A percentile compares a stretch with the other conserved stretches of the same genome.
Conservation (phyloP, 1,139 yeast species). For the Meyerozyma carpophila region DNA sequence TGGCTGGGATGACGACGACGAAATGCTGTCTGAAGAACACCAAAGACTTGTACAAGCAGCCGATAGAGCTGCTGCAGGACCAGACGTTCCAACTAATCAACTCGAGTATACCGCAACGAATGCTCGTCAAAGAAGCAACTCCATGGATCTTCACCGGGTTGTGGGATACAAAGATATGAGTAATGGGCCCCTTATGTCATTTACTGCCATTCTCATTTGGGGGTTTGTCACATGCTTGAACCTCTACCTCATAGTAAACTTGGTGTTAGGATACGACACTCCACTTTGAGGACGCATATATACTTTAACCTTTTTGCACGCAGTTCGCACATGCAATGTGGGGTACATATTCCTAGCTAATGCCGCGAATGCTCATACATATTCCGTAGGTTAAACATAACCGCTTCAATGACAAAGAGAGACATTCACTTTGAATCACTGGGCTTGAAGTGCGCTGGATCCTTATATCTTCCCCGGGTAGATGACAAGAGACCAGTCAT, state of each 20-base stretch:
- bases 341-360: neutral
- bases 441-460: neutral
- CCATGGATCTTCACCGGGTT: slow-evolving; percentile 13
- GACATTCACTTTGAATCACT: neutral
- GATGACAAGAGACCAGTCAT: neutral
- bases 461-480: neutral
- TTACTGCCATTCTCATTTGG: slow-evolving; percentile 46
- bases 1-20: slow-evolving; percentile 39
- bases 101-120: neutral
- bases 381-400: neutral
- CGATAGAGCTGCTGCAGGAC: neutral
- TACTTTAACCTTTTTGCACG: neutral
- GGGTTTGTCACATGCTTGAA: slow-evolving; percentile 47
- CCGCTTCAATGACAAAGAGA: neutral
- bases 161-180: slow-evolving; percentile 49
- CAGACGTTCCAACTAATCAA: slow-evolving; percentile 1
- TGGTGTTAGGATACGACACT: slow-evolving; percentile 39
- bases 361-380: neutral
- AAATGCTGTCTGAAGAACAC: slow-evolving; percentile 18
- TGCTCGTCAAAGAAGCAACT: neutral
- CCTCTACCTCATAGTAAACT: slow-evolving; percentile 44
- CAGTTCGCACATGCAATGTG: neutral
- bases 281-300: slow-evolving; percentile 17
- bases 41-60: neutral
- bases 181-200: slow-evolving; percentile 42